Evolutionary conservation across 2,329 filamentous ascomycete genomes (phyloP), one percentile per base, ranked within the genome.

Genomic region (Arthrobotrys sphaeroides): DNA sequence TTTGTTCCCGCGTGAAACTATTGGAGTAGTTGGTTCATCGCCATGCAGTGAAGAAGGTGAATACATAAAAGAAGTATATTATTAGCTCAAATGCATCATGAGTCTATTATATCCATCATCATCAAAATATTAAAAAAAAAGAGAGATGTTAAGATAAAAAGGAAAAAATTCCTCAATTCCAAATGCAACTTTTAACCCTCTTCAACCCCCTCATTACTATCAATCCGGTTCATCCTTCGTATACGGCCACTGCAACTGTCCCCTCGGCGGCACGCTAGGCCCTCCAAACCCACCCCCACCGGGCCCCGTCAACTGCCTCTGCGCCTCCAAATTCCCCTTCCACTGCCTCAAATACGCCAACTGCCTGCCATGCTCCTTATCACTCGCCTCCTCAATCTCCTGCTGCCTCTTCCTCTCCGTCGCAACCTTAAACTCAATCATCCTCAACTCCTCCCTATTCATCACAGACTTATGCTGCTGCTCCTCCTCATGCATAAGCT

Each of bases 201-300:
- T 38, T 13, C 13, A 3, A n/a, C 38, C 24, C 10, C 22, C n/a
- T 22, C 42, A 53, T 26, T 18, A 16, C 16, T 20, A 38, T 75
- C 60, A 75, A 64, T 75, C 72, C 5, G 72, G 72, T 20, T 75
- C 72, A 18, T 75, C 64, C 9, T 69, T 75, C 13, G 64, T 75
- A 49, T 75, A 69, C 6, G 72, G 72, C 72, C 72, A 75, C 57
- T 36, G 51, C 36, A 75, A 22, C 16, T 69, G 64, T 13, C 62
- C 55, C 24, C 59, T n/a, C 16, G 57, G 59, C 6, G 36, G 49
- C 20, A 53, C 36, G 10, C 40, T 55, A 9, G 49, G 38, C 1
- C 64, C 40, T 5, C 36, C 49, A 10, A 51, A 62, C 13, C 51
- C 45, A 1, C 67, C 67, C 10, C 59, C 67, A 13, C 47, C 53